phyloP scores from a whole-genome alignment of 2,329 filamentous ascomycete species.

The Verticillium albo-atrum region DNA sequence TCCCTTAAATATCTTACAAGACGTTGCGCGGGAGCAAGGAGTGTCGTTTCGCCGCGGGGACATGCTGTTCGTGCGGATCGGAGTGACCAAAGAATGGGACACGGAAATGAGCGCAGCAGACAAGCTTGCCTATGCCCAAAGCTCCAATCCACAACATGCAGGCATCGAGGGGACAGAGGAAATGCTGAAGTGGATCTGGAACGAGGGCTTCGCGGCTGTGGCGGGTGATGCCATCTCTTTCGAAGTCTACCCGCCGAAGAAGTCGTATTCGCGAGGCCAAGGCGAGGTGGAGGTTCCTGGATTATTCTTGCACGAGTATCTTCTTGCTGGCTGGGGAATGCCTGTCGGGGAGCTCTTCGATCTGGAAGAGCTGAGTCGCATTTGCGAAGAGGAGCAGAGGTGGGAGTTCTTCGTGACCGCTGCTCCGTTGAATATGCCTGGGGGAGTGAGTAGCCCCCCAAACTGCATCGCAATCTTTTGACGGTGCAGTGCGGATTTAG shows the following conservation, averaged over 20 bases:
- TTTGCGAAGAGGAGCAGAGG: conserved; percentile 45
- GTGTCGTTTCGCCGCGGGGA: conserved; percentile 43
- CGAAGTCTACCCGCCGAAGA: conserved; percentile 34
- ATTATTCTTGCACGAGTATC: conserved; percentile 38
- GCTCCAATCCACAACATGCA: conserved; percentile 25
- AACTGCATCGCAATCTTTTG: conserved; percentile 39
- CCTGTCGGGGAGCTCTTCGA: conserved; percentile 32
- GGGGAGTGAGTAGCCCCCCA: conserved; percentile 38
- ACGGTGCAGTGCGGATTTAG: neutral
- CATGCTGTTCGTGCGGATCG: conserved; percentile 43
- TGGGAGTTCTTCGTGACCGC: conserved; percentile 47
- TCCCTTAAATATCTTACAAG: conserved; percentile 18
- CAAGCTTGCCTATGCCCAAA: conserved; percentile 41
- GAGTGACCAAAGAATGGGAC: conserved; percentile 24
- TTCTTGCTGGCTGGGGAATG: conserved; percentile 44
- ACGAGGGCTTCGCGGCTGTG: conserved; percentile 39
- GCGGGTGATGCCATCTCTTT: conserved; percentile 38
- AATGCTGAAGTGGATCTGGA: conserved; percentile 40
- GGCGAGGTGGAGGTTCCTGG: conserved; percentile 10
- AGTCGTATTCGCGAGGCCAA: conserved; percentile 18
- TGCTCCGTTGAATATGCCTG: conserved; percentile 41
- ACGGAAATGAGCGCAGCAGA: conserved; percentile 26
- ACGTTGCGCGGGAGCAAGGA: conserved; percentile 31
- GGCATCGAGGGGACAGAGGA: conserved; percentile 35
- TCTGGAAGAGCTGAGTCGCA: conserved; percentile 30